Percentiles rank a stretch among this genome's conserved stretches.
Evolutionary conservation across 2,329 filamentous ascomycete genomes (phyloP).

Genomic region (Zymoseptoria passerinii): DNA sequence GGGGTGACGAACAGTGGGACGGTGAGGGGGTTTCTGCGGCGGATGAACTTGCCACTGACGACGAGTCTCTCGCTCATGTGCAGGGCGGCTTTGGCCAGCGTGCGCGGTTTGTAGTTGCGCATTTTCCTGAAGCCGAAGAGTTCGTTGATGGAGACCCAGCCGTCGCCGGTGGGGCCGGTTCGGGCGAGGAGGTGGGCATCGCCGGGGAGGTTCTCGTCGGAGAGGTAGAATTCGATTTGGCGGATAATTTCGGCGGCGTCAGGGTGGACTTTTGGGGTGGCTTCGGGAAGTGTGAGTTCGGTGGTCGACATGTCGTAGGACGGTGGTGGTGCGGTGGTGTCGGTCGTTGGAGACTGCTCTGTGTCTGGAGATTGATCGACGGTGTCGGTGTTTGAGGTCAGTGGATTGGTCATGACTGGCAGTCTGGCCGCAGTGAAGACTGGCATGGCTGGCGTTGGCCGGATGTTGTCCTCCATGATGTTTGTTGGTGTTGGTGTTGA

Average conservation of each 20-base stretch:
- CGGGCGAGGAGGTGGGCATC: conserved; percentile 38
- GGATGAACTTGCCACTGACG: conserved; percentile 35
- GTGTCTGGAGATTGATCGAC: neutral
- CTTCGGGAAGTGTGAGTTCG: neutral
- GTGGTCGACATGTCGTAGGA: neutral
- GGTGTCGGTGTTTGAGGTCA: neutral
- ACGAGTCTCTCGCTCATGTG: conserved; percentile 36
- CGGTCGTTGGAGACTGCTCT: neutral
- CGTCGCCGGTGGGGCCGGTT: conserved; percentile 33
- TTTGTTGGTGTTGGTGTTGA: neutral
- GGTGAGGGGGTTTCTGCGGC: conserved; percentile 34
- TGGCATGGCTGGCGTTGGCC: neutral
- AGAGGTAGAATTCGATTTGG: conserved; percentile 45
- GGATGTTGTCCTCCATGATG: neutral
- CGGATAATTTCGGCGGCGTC: conserved; percentile 21
- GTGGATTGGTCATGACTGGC: neutral
- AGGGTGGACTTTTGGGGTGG: conserved; percentile 5
- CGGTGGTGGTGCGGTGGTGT: neutral
- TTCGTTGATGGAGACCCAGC: conserved; percentile 35
- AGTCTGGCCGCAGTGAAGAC: neutral
- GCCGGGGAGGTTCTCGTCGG: conserved; percentile 38
- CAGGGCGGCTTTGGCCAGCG: conserved; percentile 34
- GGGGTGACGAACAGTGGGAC: conserved; percentile 22
- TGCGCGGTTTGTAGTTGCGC: conserved; percentile 36
- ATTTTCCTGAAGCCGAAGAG: conserved; percentile 41